A percentile compares a stretch with the other conserved stretches of the same genome.
phyloP scores from a whole-genome alignment of 2,329 filamentous ascomycete species.

The Rhynchosporium agropyri region DNA sequence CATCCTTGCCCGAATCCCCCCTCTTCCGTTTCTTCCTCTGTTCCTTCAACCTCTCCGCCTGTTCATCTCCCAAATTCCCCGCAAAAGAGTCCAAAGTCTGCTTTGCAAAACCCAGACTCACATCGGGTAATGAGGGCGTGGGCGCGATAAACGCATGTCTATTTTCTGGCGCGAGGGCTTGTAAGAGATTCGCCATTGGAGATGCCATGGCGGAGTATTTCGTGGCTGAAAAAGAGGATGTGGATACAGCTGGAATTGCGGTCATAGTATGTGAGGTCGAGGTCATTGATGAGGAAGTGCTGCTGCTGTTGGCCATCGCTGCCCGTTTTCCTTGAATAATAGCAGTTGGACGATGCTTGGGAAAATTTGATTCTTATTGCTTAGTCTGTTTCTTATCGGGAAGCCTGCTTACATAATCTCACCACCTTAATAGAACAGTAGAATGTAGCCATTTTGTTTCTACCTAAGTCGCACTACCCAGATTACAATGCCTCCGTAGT shows the following conservation, averaged over 20 bases:
- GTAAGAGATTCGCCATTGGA: conserved; percentile 34
- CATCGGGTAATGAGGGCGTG: conserved; percentile 63
- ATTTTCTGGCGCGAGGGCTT: conserved; percentile 36
- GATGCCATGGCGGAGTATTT: conserved; percentile 24
- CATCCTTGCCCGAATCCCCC: conserved; percentile 50
- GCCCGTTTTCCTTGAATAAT: neutral
- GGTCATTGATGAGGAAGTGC: conserved; percentile 62
- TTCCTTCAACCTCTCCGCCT: conserved; percentile 68
- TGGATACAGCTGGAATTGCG: conserved; percentile 46
- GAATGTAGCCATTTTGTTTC: too few relatives aligned
- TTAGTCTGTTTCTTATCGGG: conserved; percentile 7
- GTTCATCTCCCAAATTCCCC: conserved; percentile 70
- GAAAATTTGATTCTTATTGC: conserved; percentile 13
- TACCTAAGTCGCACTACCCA: too few relatives aligned
- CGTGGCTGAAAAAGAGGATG: conserved; percentile 44
- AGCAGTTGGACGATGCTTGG: neutral
- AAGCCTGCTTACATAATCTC: too few relatives aligned
- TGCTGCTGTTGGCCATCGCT: conserved; percentile 42
- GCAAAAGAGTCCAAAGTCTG: conserved; percentile 78
- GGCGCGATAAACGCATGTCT: conserved; percentile 71
- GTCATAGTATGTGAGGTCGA: conserved; percentile 67
- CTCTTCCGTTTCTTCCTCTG: conserved; percentile 77
- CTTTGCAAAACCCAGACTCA: conserved; percentile 77
- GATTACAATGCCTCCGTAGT: too few relatives aligned
- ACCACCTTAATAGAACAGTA: too few relatives aligned